Percentiles rank a stretch among this genome's conserved stretches.
These are phyloP conservation scores for Cystobasidiaceae sp. DNA, from an alignment of 1,284 basidiomycete genomes.

Conservation along the genomic window DNA sequence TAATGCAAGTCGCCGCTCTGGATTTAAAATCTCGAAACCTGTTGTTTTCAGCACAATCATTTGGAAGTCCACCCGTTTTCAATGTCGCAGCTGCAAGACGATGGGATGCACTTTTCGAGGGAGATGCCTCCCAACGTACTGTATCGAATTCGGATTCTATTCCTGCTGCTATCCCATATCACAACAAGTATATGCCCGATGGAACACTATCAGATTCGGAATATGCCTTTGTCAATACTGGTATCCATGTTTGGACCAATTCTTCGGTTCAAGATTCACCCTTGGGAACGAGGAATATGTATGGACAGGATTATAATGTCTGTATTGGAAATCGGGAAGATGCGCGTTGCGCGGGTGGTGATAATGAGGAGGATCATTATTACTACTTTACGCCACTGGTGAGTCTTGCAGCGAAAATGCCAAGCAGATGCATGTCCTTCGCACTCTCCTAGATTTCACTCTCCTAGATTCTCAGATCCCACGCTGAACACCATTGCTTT, in stretches of 20 bases:
- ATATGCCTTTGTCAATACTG: constrained; percentile 29
- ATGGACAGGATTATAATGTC: constrained; percentile 27
- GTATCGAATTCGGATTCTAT: background rate
- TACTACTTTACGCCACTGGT: constrained; percentile 13
- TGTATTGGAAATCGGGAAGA: constrained; percentile 12
- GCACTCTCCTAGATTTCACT: too few species aligned
- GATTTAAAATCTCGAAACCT: constrained; percentile 27
- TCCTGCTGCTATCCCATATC: constrained; percentile 21
- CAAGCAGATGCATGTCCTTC: too few species aligned
- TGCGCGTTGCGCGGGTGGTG: constrained; percentile 18
- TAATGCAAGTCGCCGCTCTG: constrained; percentile 31
- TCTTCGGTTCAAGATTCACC: background rate
- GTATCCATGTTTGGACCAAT: constrained; percentile 19
- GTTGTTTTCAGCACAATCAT: constrained; percentile 27
- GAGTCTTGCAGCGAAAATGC: too few species aligned
- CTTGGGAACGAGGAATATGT: constrained; percentile 11
- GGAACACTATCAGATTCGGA: background rate
- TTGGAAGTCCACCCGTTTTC: constrained; percentile 32
- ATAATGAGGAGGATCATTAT: constrained; percentile 25
- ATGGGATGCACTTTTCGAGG: constrained; percentile 26
- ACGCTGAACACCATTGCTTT: background rate
- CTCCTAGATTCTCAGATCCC: too few species aligned
- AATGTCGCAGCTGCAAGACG: constrained; percentile 14
- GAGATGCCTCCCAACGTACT: background rate
- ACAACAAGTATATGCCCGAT: constrained; percentile 4